Base-by-base conservation (phyloP, 2,329 filamentous ascomycete genomes). In the Myrmaecium sp. region DNA sequence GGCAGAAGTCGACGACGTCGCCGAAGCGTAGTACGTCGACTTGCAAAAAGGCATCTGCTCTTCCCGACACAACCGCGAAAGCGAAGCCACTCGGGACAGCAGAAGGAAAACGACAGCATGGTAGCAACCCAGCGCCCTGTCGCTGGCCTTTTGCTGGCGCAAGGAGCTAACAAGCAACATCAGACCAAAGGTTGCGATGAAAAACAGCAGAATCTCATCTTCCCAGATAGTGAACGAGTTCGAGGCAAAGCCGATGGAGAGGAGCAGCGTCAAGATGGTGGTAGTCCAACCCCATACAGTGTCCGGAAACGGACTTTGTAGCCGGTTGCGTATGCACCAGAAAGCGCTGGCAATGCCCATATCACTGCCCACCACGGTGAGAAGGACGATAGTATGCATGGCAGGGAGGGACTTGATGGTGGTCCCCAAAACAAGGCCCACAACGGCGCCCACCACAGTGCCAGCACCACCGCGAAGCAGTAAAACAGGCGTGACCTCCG, bases 201-300 rank as follows among this genome's bases (percentile, higher is more conserved):
- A 86, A 57, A 92, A 93, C 3, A 93, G 62, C 4, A 93, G 64
- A 30, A 94, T 94, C 9, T 82, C 79, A 44, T 98, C 89, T 55
- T 98, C 89, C 84, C 89, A 98, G 37, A 98, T 93, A 0, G 86
- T 95, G 54, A 84, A 98, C 0, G 89, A 98, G 54, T 98, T 98
- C 3, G 89, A 89, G 0, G 86, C 86, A 48, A 95, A 98, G 5
- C 89, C 86, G 27, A 80, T 60, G n/a, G 83, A 91, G 44, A 93
- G 81, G 33, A 77, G 72, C n/a, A 83, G 50, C 0, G 83, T 83
- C 38, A 92, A 82, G 9, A 84, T 48, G 14, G 81, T 59, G 5
- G 81, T 74, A 32, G 92, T 58, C 74, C 80, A 86, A n/a, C 82
- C 77, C 84, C 86, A 98, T 28, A 84, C 56, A 0, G 69, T 77